These are phyloP conservation scores for Kwoniella shandongensis DNA, from an alignment of 768 basidiomycete species.

Conservation along the genomic window DNA sequence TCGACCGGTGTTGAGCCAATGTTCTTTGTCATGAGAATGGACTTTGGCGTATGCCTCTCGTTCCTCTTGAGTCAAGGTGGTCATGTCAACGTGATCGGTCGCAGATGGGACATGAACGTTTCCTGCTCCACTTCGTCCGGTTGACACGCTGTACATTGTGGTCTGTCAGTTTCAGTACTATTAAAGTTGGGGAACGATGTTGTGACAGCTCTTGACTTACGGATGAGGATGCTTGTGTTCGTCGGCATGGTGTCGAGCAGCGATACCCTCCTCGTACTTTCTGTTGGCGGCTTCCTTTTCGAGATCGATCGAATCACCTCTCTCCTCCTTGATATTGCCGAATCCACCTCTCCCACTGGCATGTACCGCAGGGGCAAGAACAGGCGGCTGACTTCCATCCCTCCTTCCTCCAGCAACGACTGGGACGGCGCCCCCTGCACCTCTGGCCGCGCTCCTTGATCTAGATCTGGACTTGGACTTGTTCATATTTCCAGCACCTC, in stretches of 20 bases:
- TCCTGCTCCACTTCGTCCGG: conserved; percentile 19
- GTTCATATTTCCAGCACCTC: conserved; percentile 52
- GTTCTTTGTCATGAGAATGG: conserved; percentile 29
- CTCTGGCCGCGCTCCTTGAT: conserved; percentile 29
- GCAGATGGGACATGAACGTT: conserved; percentile 29
- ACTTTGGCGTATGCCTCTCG: conserved; percentile 41
- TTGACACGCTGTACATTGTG: neutral
- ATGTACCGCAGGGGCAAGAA: conserved; percentile 21
- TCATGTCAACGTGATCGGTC: conserved; percentile 21
- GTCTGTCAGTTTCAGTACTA: conserved; percentile 18
- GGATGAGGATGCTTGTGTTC: conserved; percentile 26
- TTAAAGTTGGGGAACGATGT: too few relatives aligned
- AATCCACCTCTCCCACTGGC: conserved; percentile 47
- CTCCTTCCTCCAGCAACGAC: too few relatives aligned
- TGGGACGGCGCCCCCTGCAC: conserved; percentile 7
- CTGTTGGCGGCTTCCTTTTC: conserved; percentile 39
- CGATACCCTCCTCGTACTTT: conserved; percentile 39
- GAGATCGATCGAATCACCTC: conserved; percentile 29
- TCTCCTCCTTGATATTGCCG: conserved; percentile 46
- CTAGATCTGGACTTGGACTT: conserved; percentile 32
- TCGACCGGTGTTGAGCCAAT: conserved; percentile 34
- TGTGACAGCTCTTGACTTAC: too few relatives aligned
- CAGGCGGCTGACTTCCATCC: conserved; percentile 15
- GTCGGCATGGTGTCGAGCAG: conserved; percentile 33
- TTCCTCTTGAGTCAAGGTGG: conserved; percentile 44